These are phyloP conservation scores for Gentiana macrophylla DNA, from an alignment of 257 asterid genomes.

Conservation along the genomic window DNA sequence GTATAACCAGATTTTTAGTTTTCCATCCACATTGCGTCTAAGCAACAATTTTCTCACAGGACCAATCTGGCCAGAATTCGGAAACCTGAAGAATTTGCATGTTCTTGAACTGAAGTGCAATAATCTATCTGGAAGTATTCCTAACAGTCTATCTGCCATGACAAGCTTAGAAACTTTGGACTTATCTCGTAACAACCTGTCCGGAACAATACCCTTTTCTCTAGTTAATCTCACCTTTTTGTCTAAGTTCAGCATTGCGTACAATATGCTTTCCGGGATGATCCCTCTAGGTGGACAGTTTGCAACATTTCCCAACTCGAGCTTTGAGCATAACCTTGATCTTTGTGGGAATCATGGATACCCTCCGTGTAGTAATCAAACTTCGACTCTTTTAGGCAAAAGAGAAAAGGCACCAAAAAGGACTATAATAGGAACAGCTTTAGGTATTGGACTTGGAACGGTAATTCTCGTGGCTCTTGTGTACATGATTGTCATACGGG, in stretches of 20 bases:
- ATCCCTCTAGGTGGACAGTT: slow-evolving; percentile 62
- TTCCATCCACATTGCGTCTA: slow-evolving; percentile 62
- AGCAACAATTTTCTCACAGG: slow-evolving; percentile 61
- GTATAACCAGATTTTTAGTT: slow-evolving; percentile 43
- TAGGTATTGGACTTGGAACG: slow-evolving; percentile 51
- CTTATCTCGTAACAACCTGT: slow-evolving; percentile 52
- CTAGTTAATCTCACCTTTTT: slow-evolving; percentile 41
- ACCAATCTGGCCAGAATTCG: slow-evolving; percentile 63
- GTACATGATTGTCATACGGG: slow-evolving; percentile 26
- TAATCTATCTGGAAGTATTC: slow-evolving; percentile 53
- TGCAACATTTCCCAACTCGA: slow-evolving; percentile 37
- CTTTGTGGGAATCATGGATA: slow-evolving; percentile 49
- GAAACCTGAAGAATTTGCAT: slow-evolving; percentile 49
- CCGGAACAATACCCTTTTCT: slow-evolving; percentile 56
- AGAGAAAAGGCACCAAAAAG: slow-evolving; percentile 21
- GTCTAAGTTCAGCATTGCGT: slow-evolving; percentile 51
- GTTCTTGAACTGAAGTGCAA: slow-evolving; percentile 56
- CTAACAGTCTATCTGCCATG: slow-evolving; percentile 46
- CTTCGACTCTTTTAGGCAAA: slow-evolving; percentile 15
- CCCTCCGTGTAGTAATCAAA: slow-evolving; percentile 21
- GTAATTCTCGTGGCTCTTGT: slow-evolving; percentile 28
- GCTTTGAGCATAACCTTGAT: slow-evolving; percentile 58
- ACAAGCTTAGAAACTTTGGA: slow-evolving; percentile 53
- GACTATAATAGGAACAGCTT: slow-evolving; percentile 33
- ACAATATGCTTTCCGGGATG: slow-evolving; percentile 47